Base-by-base conservation (phyloP, 2,329 filamentous ascomycete species). In the Paracoccidioides lutzii region DNA sequence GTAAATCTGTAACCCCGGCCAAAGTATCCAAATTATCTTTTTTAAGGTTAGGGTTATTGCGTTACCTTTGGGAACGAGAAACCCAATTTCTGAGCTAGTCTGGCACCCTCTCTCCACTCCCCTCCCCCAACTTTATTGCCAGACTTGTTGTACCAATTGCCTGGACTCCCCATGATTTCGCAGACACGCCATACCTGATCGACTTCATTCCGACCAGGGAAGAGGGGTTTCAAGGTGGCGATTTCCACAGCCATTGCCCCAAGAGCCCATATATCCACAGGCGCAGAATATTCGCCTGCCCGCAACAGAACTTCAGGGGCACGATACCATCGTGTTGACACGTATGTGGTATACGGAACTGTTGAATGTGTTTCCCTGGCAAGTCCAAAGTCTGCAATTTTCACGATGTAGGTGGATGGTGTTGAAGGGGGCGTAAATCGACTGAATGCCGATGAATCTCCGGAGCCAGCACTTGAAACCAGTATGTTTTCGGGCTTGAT, bases 401-500 rank as follows among this genome's bases (percentile, higher is more conserved):
- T 98, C 64, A 98, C 93, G 0, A 90, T 91, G 73, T 97, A 98
- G 1, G 84, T 81, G 2, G 91, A 89, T 22, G 93, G 93, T 30
- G 91, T 97, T 2, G 91, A 94, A 5, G 93, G 93, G 4, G 93
- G 93, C 12, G 93, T 97, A 71, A 98, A 98, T 64, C 93, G 82
- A 68, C 88, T 85, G 75, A 97, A 96, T 0, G 90, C 84, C 67
- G 87, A 93, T 53, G 85, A 81, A 65, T 98, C 93, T 61, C 85
- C 85, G 61, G 88, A 80, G 42, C 87, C 82, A 2, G 91, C 94
- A 33, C 90, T 94, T 0, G 93, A 95, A 7, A 98, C 91, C 32
- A 98, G 81, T 58, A 98, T 98, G 72, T 98, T 98, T 72, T 98
- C 93, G 40, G 93, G 93, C 72, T 98, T 98, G 74, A 98, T 97